A percentile compares a stretch with the other conserved stretches of the same genome.
phyloP scores from a whole-genome alignment of 805 yeast genomes.

The Pichia phayaonensis region DNA sequence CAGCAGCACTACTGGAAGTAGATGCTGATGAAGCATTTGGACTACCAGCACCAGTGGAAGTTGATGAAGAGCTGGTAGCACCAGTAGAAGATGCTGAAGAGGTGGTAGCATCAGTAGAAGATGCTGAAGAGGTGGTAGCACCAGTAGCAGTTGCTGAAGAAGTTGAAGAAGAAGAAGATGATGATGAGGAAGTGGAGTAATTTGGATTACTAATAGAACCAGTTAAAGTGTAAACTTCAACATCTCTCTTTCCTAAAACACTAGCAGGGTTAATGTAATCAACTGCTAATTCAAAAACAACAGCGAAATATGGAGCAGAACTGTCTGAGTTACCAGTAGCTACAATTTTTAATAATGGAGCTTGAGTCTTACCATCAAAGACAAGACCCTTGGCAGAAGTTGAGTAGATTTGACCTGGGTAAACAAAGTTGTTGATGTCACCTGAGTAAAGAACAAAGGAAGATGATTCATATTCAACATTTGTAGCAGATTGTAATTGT shows the following conservation, averaged over 20 bases:
- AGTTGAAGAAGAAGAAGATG: not conserved
- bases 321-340: constrained; percentile 3
- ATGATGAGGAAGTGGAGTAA: not conserved
- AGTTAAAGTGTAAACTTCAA: constrained; percentile 9
- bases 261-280: constrained; percentile 8
- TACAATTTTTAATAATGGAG: constrained; percentile 10
- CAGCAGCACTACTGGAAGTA: not conserved
- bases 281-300: constrained; percentile 2
- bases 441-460: constrained; percentile 8
- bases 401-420: constrained; percentile 6
- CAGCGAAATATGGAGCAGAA: constrained; percentile 3
- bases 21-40: not conserved
- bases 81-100: constrained; percentile 7
- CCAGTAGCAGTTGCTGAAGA: constrained; percentile 4
- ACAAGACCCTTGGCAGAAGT: constrained; percentile 1
- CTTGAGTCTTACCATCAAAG: constrained; percentile 12
- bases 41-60: not conserved
- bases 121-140: constrained; percentile 8
- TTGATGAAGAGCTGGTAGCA: not conserved
- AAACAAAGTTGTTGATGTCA: constrained; percentile 9
- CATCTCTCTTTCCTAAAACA: constrained; percentile 13
- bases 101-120: constrained; percentile 1
- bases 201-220: constrained; percentile 6
- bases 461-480: not conserved
- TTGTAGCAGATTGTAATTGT: not conserved